Evolutionary conservation across 2,329 filamentous ascomycete genomes (phyloP).

Genomic region (Diaporthe australafricana): DNA sequence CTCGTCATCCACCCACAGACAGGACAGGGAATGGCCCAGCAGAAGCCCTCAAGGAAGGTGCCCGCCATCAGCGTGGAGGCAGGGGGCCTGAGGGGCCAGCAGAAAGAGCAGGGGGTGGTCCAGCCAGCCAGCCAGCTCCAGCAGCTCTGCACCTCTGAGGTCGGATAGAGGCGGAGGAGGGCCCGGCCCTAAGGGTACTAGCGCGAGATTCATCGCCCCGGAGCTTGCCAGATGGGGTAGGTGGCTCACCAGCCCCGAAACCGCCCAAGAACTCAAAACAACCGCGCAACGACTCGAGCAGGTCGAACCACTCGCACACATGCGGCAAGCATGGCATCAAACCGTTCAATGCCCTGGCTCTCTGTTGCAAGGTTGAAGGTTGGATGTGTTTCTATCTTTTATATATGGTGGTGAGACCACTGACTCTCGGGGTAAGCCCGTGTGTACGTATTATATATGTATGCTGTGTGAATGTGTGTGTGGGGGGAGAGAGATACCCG

Average conservation of each 20-base stretch:
- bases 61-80: background rate
- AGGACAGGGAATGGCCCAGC: conserved; percentile 7
- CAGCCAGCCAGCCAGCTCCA: no score
- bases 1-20: conserved; percentile 22
- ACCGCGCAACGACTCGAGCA: conserved; percentile 24
- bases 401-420: background rate
- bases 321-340: conserved; percentile 1
- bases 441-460: background rate
- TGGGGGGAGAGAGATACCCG: background rate
- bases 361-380: background rate
- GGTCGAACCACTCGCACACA: background rate
- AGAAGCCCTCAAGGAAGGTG: conserved; percentile 12
- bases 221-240: conserved; percentile 29
- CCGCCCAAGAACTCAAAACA: conserved; percentile 10
- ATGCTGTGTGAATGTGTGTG: background rate
- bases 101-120: no score
- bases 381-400: conserved; percentile 13
- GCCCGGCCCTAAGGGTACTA: conserved; percentile 14
- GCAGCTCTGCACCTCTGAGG: background rate
- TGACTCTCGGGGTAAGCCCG: conserved; percentile 3
- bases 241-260: conserved; percentile 26
- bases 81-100: background rate
- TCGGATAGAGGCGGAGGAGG: conserved; percentile 21
- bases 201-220: background rate
- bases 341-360: conserved; percentile 11